Evolutionary conservation across 306 rosid genomes (phyloP).

Genomic region (Biancaea sappan): DNA sequence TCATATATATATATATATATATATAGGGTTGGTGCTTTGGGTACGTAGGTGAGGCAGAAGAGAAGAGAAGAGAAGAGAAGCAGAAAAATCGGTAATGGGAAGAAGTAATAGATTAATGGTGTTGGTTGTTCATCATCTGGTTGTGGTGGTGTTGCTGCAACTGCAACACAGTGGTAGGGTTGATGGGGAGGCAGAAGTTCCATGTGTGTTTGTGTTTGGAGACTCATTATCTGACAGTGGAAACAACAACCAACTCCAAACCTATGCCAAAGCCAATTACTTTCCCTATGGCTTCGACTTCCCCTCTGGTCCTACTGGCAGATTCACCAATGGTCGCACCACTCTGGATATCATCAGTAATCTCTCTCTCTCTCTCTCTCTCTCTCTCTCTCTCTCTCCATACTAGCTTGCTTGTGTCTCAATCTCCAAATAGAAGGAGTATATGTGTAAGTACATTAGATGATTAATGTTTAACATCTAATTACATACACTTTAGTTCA

Average conservation of each 20-base stretch:
- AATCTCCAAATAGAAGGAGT: too few species aligned
- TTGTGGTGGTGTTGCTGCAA: background rate
- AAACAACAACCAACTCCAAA: slow-evolving; percentile 45
- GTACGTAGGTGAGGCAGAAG: too few species aligned
- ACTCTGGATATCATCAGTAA: slow-evolving; percentile 39
- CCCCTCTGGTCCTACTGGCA: slow-evolving; percentile 50
- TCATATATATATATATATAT: too few species aligned
- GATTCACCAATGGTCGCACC: slow-evolving; percentile 57
- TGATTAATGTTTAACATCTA: too few species aligned
- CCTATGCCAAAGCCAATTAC: slow-evolving; percentile 39
- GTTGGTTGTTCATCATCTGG: background rate
- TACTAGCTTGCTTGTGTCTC: too few species aligned
- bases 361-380: background rate
- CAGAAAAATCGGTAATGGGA: too few species aligned
- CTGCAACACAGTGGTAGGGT: background rate
- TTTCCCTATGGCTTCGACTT: slow-evolving; percentile 61
- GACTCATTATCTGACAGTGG: slow-evolving; percentile 64
- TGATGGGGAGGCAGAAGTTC: slow-evolving; percentile 35
- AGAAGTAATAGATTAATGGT: background rate
- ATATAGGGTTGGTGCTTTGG: too few species aligned
- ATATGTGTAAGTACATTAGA: too few species aligned
- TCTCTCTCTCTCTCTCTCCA: background rate
- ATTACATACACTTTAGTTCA: too few species aligned
- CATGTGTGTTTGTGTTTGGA: slow-evolving; percentile 63
- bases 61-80: too few species aligned